A percentile compares a stretch with the other conserved stretches of the same genome.
Conservation (phyloP, 1,284 basidiomycete species). For the Cyathus pygmaeus region DNA sequence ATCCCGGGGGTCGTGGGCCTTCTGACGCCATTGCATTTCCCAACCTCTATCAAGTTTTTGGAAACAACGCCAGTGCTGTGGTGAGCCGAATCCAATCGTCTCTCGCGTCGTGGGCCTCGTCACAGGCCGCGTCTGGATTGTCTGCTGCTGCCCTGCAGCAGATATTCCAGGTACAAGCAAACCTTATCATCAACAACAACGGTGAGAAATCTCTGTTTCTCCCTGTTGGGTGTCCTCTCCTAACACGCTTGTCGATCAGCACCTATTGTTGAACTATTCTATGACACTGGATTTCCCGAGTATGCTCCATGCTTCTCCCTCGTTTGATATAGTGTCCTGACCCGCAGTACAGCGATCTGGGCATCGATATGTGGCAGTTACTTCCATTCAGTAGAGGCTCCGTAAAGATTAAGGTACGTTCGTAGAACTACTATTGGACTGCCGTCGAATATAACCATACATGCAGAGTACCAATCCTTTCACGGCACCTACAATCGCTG, state of each 20-base stretch:
- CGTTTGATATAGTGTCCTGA: background rate
- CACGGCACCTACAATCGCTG: slow-evolving; percentile 53
- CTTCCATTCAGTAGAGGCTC: slow-evolving; percentile 64
- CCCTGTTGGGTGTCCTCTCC: background rate
- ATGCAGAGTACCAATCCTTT: slow-evolving; percentile 55
- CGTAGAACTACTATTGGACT: background rate
- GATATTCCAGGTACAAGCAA: slow-evolving; percentile 54
- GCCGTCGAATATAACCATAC: background rate
- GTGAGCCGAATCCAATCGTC: slow-evolving; percentile 45
- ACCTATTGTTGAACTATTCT: slow-evolving; percentile 58
- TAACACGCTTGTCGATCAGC: slow-evolving; percentile 38
- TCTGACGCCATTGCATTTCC: slow-evolving; percentile 57
- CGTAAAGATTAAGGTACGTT: slow-evolving; percentile 55
- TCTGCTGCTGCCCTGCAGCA: slow-evolving; percentile 50
- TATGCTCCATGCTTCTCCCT: slow-evolving; percentile 21
- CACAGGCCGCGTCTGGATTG: slow-evolving; percentile 49
- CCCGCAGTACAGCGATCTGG: slow-evolving; percentile 44
- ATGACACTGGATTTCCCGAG: slow-evolving; percentile 53
- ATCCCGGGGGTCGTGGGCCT: slow-evolving; percentile 49
- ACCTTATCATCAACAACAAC: slow-evolving; percentile 55
- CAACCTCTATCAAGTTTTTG: slow-evolving; percentile 57
- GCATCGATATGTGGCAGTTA: slow-evolving; percentile 62
- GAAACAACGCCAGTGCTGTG: slow-evolving; percentile 39
- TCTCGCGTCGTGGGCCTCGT: slow-evolving; percentile 49
- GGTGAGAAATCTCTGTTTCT: slow-evolving; percentile 31